Evolutionary conservation across 2,329 filamentous ascomycete species (phyloP).

Genomic region (Xylariales sp.): DNA sequence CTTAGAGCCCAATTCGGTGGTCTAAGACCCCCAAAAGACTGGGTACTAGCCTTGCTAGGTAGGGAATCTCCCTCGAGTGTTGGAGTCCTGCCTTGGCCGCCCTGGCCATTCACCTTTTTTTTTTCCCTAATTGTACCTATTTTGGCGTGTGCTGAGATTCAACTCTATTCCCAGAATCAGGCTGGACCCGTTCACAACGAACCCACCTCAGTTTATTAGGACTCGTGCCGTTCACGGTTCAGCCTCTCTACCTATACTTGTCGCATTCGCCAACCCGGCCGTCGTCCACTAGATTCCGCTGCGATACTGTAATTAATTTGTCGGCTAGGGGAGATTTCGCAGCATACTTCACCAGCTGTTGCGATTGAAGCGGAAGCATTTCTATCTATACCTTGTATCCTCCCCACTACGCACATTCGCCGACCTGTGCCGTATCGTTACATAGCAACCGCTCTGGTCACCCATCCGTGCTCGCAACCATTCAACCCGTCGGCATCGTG

Average conservation of each 20-base stretch:
- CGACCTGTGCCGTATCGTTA: conserved; percentile 29
- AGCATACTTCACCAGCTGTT: conserved; percentile 6
- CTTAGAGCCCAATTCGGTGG: conserved; percentile 30
- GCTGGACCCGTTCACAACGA: conserved; percentile 40
- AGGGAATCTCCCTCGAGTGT: conserved; percentile 31
- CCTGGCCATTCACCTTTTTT: conserved; percentile 36
- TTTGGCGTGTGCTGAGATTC: conserved; percentile 41
- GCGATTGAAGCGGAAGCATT: conserved; percentile 39
- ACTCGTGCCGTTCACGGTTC: conserved; percentile 23
- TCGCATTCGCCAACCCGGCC: conserved; percentile 22
- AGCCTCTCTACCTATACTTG: conserved; percentile 16
- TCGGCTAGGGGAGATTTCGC: conserved; percentile 4
- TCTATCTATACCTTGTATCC: conserved; percentile 15
- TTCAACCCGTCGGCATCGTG: conserved; percentile 11
- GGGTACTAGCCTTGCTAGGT: conserved; percentile 34
- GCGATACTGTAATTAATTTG: conserved; percentile 5
- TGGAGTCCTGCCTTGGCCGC: conserved; percentile 33
- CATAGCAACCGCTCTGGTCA: conserved; percentile 20
- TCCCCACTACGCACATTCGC: conserved; percentile 40
- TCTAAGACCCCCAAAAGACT: conserved; percentile 28
- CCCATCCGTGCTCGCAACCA: conserved; percentile 1
- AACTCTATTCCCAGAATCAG: conserved; percentile 42
- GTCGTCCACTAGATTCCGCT: conserved; percentile 4
- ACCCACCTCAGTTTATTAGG: conserved; percentile 31
- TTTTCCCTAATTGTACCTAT: conserved; percentile 36